Percentiles rank a stretch among this genome's conserved stretches.
phyloP scores from a whole-genome alignment of 23 red algal genomes.

The Rhodosorus marinus region DNA sequence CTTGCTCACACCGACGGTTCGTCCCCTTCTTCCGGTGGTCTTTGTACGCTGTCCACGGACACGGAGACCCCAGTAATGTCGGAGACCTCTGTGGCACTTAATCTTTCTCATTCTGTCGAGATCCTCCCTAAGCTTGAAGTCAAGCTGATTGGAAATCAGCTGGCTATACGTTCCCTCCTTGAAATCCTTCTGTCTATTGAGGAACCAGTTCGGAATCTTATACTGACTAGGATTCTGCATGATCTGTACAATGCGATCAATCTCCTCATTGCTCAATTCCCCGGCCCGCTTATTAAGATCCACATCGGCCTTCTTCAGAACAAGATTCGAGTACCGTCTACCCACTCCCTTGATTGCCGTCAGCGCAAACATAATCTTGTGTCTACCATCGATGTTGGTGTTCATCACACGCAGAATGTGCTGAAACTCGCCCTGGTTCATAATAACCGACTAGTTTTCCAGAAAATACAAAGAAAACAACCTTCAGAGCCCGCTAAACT shows the following conservation, averaged over 20 bases:
- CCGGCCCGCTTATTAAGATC: constrained; percentile 94
- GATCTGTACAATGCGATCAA: constrained; percentile 95
- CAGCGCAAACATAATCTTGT: constrained; percentile 81
- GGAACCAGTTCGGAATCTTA: constrained; percentile 98
- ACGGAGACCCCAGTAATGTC: constrained; percentile 84
- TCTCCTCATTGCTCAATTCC: constrained; percentile 79
- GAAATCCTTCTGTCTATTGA: constrained; percentile 86
- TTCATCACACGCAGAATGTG: constrained; percentile 99
- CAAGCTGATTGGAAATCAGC: constrained; percentile 90
- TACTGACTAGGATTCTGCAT: constrained; percentile 95
- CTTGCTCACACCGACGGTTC: constrained; percentile 94
- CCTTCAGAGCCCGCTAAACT: too few relatives aligned
- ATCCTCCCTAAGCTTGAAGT: constrained; percentile 97
- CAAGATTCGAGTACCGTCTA: constrained; percentile 87
- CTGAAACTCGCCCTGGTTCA: constrained; percentile 85
- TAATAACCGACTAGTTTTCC: constrained; percentile 43
- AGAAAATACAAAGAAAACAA: too few relatives aligned
- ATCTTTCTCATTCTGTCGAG: constrained; percentile 94
- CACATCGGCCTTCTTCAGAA: constrained; percentile 94
- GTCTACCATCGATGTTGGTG: constrained; percentile 95
- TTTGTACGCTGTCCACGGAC: constrained; percentile 98
- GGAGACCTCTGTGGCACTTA: constrained; percentile 80
- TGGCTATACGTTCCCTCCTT: constrained; percentile 94
- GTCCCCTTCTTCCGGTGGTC: constrained; percentile 90
- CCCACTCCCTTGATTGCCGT: constrained; percentile 98